Conservation (phyloP, 2,329 filamentous ascomycete species). For the Byssothecium circinans region DNA sequence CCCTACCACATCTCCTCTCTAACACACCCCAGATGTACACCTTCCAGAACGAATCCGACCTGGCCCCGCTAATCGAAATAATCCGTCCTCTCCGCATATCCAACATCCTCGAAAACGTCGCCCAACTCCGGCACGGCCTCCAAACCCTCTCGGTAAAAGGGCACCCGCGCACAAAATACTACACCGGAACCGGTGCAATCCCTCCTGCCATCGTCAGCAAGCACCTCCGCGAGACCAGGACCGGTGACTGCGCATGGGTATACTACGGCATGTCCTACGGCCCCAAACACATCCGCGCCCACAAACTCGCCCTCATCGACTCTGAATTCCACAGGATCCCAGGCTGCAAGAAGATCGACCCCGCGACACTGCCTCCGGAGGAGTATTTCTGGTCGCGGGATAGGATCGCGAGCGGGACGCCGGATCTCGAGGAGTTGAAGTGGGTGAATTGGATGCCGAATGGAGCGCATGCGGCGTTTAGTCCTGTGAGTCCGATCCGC, state of each 20-base stretch:
- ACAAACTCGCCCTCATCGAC: slow-evolving; percentile 21
- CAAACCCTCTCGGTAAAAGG: slow-evolving; percentile 24
- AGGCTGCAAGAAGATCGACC: slow-evolving; percentile 17
- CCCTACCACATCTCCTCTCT: not conserved
- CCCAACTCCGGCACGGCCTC: slow-evolving; percentile 21
- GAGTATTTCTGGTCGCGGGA: slow-evolving; percentile 26
- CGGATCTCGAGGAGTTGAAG: slow-evolving; percentile 43
- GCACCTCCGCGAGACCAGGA: slow-evolving; percentile 15
- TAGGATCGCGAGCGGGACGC: slow-evolving; percentile 21
- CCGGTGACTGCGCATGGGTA: slow-evolving; percentile 21
- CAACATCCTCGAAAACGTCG: slow-evolving; percentile 26
- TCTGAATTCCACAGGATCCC: slow-evolving; percentile 18
- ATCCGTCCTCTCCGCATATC: slow-evolving; percentile 48
- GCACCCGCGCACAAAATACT: slow-evolving; percentile 18
- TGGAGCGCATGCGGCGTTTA: slow-evolving; percentile 50
- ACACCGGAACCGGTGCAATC: slow-evolving; percentile 13
- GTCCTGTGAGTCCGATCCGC: slow-evolving; percentile 50
- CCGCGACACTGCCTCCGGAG: slow-evolving; percentile 16
- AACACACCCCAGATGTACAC: slow-evolving; percentile 33
- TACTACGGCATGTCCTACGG: slow-evolving; percentile 28
- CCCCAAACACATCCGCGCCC: slow-evolving; percentile 15
- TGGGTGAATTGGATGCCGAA: slow-evolving; percentile 48
- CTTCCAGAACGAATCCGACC: slow-evolving; percentile 53
- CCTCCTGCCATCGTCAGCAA: slow-evolving; percentile 13
- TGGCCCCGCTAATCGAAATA: slow-evolving; percentile 53